Conservation (phyloP, 2,329 filamentous ascomycete genomes). For the Neofusicoccum laricinum region DNA sequence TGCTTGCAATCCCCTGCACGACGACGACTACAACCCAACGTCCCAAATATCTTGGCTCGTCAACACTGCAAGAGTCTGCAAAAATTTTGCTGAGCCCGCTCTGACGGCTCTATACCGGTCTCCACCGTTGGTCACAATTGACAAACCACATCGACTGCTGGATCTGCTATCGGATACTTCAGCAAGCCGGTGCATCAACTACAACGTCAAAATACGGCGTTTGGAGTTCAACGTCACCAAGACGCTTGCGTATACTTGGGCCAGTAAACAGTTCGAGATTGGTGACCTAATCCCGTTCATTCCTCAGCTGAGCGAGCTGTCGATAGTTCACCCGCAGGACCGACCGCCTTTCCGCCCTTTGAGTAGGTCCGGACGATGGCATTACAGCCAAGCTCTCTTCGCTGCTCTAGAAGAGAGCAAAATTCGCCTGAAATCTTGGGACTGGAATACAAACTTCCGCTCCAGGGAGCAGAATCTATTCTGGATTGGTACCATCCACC, state of each 20-base stretch:
- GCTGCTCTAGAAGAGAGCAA: slow-evolving; percentile 55
- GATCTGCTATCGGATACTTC: slow-evolving; percentile 54
- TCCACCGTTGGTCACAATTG: slow-evolving; percentile 60
- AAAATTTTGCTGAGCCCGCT: slow-evolving; percentile 67
- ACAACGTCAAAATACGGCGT: slow-evolving; percentile 67
- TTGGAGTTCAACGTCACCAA: slow-evolving; percentile 66
- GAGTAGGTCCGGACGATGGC: slow-evolving; percentile 53
- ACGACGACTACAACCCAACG: slow-evolving; percentile 43
- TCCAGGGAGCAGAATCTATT: slow-evolving; percentile 21
- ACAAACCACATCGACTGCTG: slow-evolving; percentile 47
- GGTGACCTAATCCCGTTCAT: slow-evolving; percentile 60
- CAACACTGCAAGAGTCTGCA: slow-evolving; percentile 58
- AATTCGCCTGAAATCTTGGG: slow-evolving; percentile 49
- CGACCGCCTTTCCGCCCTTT: slow-evolving; percentile 59
- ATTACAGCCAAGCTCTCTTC: slow-evolving; percentile 66
- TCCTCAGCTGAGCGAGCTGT: slow-evolving; percentile 65
- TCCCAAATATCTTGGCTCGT: slow-evolving; percentile 61
- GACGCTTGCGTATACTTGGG: slow-evolving; percentile 54
- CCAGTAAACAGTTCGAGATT: slow-evolving; percentile 54
- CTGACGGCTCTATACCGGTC: slow-evolving; percentile 68
- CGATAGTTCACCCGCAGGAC: slow-evolving; percentile 70
- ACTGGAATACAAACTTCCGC: slow-evolving; percentile 56
- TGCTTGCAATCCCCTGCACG: slow-evolving; percentile 59
- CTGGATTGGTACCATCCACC: slow-evolving; percentile 45
- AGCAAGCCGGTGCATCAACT: slow-evolving; percentile 48